Evolutionary conservation across 257 asterid species (phyloP).

Genomic region (Linderniella brevidens): DNA sequence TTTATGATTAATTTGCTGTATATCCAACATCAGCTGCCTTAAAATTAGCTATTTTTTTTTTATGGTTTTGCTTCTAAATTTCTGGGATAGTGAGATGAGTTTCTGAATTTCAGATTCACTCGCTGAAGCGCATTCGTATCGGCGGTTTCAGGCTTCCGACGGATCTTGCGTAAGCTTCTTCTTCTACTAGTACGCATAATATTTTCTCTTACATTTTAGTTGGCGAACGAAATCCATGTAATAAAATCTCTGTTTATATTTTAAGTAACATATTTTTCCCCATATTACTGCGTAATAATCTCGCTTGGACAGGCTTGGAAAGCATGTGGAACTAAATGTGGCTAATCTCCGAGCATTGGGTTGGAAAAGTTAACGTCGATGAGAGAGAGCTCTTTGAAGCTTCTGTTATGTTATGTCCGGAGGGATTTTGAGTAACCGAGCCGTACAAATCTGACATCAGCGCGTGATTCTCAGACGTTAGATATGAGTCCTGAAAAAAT

Average conservation of each 20-base stretch:
- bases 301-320: conserved; percentile 48
- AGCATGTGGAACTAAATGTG: conserved; percentile 41
- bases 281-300: neutral
- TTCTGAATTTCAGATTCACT: conserved; percentile 46
- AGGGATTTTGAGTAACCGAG: too few species aligned
- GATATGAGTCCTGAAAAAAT: too few species aligned
- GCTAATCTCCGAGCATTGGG: conserved; percentile 60
- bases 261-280: neutral
- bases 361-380: conserved; percentile 26
- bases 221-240: neutral
- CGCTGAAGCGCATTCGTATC: conserved; percentile 81
- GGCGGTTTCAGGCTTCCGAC: conserved; percentile 91
- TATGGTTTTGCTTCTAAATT: conserved; percentile 3
- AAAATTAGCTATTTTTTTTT: neutral
- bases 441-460: too few species aligned
- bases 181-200: neutral
- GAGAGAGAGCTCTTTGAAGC: conserved; percentile 21
- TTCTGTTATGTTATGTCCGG: too few species aligned
- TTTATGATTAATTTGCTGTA: neutral
- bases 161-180: conserved; percentile 65
- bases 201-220: too few species aligned
- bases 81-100: neutral
- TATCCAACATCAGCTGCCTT: neutral
- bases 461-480: too few species aligned
- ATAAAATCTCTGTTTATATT: neutral